Evolutionary conservation across 108 stramenopile genomes (phyloP), one percentile per base, ranked within the genome.

Genomic region (Conticribra guillardii): DNA sequence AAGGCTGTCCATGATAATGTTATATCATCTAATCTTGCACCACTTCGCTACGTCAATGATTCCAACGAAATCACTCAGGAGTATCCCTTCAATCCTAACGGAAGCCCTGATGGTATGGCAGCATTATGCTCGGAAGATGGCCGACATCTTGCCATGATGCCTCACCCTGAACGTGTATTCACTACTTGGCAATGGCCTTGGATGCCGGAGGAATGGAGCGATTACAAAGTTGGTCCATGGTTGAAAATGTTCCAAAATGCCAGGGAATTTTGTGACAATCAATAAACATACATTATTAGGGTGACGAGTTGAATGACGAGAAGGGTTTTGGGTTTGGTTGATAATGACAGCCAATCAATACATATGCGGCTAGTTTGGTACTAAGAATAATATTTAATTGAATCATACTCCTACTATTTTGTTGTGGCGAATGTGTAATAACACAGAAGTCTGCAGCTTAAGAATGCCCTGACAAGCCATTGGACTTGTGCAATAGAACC

Each of bases 181-280:
- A 93, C 93, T 9, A 79, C 85, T 28, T 99, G 99, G 99, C 99
- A 99, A 87, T 97, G 96, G 97, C 99, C 99, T 4, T 98, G 93
- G 95, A 88, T 86, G 79, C 99, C 99, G 37, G 76, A 77, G 34
- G 96, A 91, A 49, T 97, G 97, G 96, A 83, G 82, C 46, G 81
- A 80, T 58, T 84, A 81, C 59, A 72, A 85, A 60, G 91, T 84
- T 41, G 87, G 94, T 27, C 98, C 99, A 0, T 99, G 99, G 99
- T 80, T 98, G n/a, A 92, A 90, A 66, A 96, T 99, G 96, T 99
- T 99, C 85, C 97, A 99, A 82, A 99, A 99, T 80, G 99, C 99
- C 24, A 86, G 95, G 52, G 68, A 71, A n/a, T 99, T 96, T 82
- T 98, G 97, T 72, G 96, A 96, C 59, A 67, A 50, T 33, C 54